Base-by-base conservation (phyloP, 2,329 filamentous ascomycete species). In the Fusarium tuaranense region DNA sequence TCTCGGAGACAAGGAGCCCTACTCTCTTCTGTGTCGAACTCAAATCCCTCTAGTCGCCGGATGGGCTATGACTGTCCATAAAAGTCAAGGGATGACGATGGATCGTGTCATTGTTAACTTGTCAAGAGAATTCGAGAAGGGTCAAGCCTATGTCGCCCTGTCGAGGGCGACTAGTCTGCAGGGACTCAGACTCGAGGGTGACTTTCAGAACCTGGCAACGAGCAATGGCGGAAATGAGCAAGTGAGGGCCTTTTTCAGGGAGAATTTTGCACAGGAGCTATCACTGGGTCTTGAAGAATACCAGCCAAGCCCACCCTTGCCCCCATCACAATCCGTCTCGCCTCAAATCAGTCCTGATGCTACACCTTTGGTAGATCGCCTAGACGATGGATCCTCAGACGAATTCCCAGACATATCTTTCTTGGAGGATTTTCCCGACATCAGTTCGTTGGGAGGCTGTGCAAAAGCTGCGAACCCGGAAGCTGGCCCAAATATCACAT, bases 61-160 rank as follows among this genome's bases (percentile, higher is more conserved):
- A 0, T 93, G 90, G 88, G 91, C 91, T 0, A 86, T 92, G 76
- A 92, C 87, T 0, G 87, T 92, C 2, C 91, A 93, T 78, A 92
- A 91, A 78, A 86, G 86, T 7, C 89, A 92, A 81, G 89, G 90
- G 4, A 88, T 92, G 84, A 92, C 90, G 2, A 81, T 93, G 7
- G 87, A 92, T 20, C 85, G 85, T 5, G 89, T 90, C 2, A 84
- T 87, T 2, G 88, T 92, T 2, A 81, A 92, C 76, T 77, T 92
- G 7, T 78, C 79, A 1, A 79, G 80, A 7, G 84, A 84, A 0
- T 92, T 92, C 74, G 88, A 88, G 67, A 82, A 86, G 30, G 89
- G 90, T 0, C 90, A 92, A 80, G 86, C 87, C 0, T 92, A 93
- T 68, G 91, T 92, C 2, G 78, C 78, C 5, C 9, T 80, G 3